Evolutionary conservation across 257 asterid genomes (phyloP).

Genomic region (Nyctanthes arbortristis): DNA sequence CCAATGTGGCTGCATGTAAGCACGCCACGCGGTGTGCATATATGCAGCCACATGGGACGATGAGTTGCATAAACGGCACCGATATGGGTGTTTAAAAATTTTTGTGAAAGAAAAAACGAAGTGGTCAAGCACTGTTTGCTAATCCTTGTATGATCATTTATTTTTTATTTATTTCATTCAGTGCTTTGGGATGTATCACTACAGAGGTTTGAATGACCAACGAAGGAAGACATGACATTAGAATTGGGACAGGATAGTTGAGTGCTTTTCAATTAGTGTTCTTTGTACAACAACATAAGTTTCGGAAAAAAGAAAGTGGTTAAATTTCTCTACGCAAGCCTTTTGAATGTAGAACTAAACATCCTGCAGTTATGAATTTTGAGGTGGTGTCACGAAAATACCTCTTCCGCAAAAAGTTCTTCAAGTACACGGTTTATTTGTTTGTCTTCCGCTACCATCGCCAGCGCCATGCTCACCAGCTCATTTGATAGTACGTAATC

Average conservation of each 20-base stretch:
- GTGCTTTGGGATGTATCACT: neutral
- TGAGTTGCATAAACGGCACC: too few species aligned
- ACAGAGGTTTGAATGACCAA: neutral
- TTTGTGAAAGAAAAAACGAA: too few species aligned
- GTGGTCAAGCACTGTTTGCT: neutral
- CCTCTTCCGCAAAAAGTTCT: constrained; percentile 97
- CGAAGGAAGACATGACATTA: neutral
- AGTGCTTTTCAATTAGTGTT: neutral
- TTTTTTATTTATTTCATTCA: neutral
- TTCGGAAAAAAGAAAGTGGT: constrained; percentile 6
- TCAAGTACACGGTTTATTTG: constrained; percentile 92
- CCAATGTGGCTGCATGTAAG: too few species aligned
- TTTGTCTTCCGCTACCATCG: constrained; percentile 99
- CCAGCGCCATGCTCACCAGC: constrained; percentile 98
- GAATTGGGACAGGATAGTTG: neutral
- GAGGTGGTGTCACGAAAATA: constrained; percentile 24
- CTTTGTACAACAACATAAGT: neutral
- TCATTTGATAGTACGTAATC: constrained; percentile 93
- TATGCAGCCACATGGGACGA: too few species aligned
- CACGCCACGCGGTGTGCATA: too few species aligned
- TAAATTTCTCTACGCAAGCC: neutral
- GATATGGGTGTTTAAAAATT: too few species aligned
- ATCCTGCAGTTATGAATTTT: neutral
- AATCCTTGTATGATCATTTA: neutral
- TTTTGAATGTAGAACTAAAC: neutral